phyloP scores from a whole-genome alignment of 2,329 filamentous ascomycete genomes.

The Eutypa lata region DNA sequence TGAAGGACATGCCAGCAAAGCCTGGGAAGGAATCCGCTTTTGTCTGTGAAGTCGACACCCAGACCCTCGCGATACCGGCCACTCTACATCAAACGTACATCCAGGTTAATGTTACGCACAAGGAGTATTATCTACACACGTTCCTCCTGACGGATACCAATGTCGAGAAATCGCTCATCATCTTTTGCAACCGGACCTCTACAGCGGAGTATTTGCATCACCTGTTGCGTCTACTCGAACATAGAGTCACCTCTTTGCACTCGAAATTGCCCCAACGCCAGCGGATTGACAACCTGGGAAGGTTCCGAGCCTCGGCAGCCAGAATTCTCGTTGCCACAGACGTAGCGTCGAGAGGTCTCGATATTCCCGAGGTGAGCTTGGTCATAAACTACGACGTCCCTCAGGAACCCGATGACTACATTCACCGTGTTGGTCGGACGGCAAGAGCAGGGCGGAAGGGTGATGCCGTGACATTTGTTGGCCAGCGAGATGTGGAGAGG shows the following conservation, averaged over 20 bases:
- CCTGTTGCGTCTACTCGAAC: conserved; percentile 77
- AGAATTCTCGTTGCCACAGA: conserved; percentile 92
- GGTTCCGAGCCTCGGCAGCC: conserved; percentile 86
- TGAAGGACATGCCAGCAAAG: conserved; percentile 73
- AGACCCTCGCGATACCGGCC: conserved; percentile 71
- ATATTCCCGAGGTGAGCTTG: conserved; percentile 86
- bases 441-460: conserved; percentile 85
- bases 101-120: conserved; percentile 84
- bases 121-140: conserved; percentile 90
- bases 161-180: conserved; percentile 72
- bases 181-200: conserved; percentile 90
- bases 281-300: conserved; percentile 80
- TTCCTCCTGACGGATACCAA: conserved; percentile 80
- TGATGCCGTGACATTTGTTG: conserved; percentile 82
- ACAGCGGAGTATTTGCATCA: conserved; percentile 90
- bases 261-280: conserved; percentile 82
- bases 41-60: conserved; percentile 82
- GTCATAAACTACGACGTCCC: conserved; percentile 97
- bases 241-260: conserved; percentile 89
- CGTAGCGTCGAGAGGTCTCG: conserved; percentile 88
- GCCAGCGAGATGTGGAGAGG: conserved; percentile 87
- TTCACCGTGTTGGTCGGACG: conserved; percentile 92
- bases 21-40: conserved; percentile 74
- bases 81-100: conserved; percentile 83
- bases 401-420: conserved; percentile 94